Evolutionary conservation across 371 early-diverging fungal genomes (phyloP), one percentile per base, ranked within the genome.

Genomic region (Choanephora cucurbitarum): DNA sequence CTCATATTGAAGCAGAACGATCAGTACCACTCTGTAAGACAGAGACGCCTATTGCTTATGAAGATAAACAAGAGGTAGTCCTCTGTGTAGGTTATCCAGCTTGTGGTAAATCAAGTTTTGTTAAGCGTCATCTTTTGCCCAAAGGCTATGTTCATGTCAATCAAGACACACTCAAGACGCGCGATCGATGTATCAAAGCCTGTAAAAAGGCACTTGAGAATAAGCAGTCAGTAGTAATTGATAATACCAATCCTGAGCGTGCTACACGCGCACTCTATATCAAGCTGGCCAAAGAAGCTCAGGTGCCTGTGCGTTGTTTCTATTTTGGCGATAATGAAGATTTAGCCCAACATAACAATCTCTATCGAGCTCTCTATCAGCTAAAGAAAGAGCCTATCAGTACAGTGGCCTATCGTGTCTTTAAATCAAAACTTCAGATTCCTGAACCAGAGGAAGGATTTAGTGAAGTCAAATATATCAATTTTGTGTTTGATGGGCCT

Each of bases 41-140:
- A n/a, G n/a, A n/a, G n/a, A 51, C 63, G 17, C 57, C 49, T 1
- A 42, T 44, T 13, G 24, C 34, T 1, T 15, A n/a, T 10, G n/a
- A 53, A 43, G 41, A 45, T n/a, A 39, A 44, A 40, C 23, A 23
- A 4, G 60, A 94, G 28, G 31, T 96, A 21, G 68, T 95, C 31
- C 60, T 96, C 1, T 80, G 88, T 45, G 89, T 91, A 33, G 97
- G 97, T 0, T 82, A 78, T 15, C 95, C 96, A 1, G 96, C 92
- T 0, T 79, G 85, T 23, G 97, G 97, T n/a, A 96, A 95, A 66
- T 82, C 90, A 0, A 82, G 80, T 3, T 92, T 94, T 74, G 83
- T 84, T 5, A 68, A 69, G 1, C 77, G 65, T 17, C 75, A 87
- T 33, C 67, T 92, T 33, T 64, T 81, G 7, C 76, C 83, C 1